Base-by-base conservation (phyloP, 208 protist genomes). In the Leishmania braziliensis region DNA sequence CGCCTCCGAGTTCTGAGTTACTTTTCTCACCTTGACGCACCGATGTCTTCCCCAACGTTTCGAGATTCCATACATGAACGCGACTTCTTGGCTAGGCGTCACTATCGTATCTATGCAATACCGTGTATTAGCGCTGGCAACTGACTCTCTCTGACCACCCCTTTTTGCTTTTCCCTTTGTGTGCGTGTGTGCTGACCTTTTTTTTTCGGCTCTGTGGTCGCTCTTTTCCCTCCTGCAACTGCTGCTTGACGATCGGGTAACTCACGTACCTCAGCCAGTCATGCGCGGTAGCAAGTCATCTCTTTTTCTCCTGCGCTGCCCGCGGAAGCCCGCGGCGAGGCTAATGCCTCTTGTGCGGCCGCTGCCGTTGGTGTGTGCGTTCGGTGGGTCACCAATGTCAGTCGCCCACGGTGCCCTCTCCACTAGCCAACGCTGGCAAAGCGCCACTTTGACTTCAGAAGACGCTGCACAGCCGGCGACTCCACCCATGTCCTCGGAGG, bases 221-320 rank as follows among this genome's bases (percentile, higher is more conserved):
- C 23, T 9, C 68, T 26, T 10, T 73, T 26, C 26, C 12, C 26
- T 54, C 69, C 6, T 73, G 33, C 33, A 26, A 73, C 69, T 73
- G 26, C 1, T 53, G 9, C 10, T 54, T 26, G 46, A 53, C 26
- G 18, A 46, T 39, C 10, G 6, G 62, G 46, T 14, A 76, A n/a
- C 29, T 56, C 51, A 26, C 51, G 51, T 62, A 58, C 3, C 23
- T 54, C 16, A 43, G 54, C 1, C 46, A 69, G 16, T 54, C n/a
- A 84, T 84, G 80, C 54, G 23, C 14, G 68, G 74, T n/a, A 63
- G 75, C 29, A 84, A 69, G 33, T 65, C 77, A 33, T 33, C 68
- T 26, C 51, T 75, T 46, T 84, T 48, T 6, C 29, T 69, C 53
- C 68, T 80, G 80, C 43, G 80, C 33, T 60, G 48, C 6, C 43